Conservation (phyloP, 78 protist genomes). For the Speleostelium caveatum region DNA sequence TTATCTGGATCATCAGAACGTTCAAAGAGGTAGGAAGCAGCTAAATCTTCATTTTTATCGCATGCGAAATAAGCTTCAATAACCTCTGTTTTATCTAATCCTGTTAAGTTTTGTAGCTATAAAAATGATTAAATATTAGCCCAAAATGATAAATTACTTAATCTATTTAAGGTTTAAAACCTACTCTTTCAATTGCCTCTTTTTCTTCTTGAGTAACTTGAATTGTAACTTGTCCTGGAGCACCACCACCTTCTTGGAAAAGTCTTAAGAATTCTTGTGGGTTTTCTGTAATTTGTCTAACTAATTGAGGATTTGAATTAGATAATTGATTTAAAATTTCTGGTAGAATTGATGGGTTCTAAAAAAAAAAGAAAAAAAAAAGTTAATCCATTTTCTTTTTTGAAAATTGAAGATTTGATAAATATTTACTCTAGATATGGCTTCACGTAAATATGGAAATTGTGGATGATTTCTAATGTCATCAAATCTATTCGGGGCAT, state of each 20-base stretch:
- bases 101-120: slow-evolving; percentile 86
- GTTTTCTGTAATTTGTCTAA: slow-evolving; percentile 81
- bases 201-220: slow-evolving; percentile 88
- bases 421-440: slow-evolving; percentile 38
- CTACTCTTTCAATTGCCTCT: slow-evolving; percentile 91
- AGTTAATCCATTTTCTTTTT: too few species aligned
- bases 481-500: slow-evolving; percentile 40
- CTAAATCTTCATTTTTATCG: slow-evolving; percentile 92
- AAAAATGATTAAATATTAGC: neutral
- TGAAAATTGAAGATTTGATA: too few species aligned
- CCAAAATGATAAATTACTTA: neutral
- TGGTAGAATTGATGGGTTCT: slow-evolving; percentile 81
- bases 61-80: slow-evolving; percentile 95
- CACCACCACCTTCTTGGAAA: slow-evolving; percentile 69
- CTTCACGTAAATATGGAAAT: slow-evolving; percentile 68
- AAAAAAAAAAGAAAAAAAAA: neutral
- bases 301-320: slow-evolving; percentile 82
- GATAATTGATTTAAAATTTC: slow-evolving; percentile 74
- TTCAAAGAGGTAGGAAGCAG: slow-evolving; percentile 94
- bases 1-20: slow-evolving; percentile 73
- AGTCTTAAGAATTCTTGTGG: slow-evolving; percentile 85
- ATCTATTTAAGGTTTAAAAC: slow-evolving; percentile 18
- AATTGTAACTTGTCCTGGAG: slow-evolving; percentile 50
- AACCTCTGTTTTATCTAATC: slow-evolving; percentile 80
- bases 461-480: slow-evolving; percentile 80